Conservation (phyloP, 305 asterid genomes). For the Solanum chacoense region DNA sequence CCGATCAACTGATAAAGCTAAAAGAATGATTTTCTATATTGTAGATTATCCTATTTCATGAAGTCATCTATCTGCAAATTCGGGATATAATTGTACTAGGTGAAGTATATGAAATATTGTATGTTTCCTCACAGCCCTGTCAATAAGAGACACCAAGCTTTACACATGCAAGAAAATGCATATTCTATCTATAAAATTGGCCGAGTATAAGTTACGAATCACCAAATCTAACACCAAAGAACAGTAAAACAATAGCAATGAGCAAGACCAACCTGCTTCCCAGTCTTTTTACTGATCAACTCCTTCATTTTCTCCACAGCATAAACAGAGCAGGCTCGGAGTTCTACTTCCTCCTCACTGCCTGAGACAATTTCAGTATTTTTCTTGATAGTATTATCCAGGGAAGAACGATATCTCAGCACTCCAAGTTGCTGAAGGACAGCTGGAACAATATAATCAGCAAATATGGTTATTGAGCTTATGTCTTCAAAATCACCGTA, state of each 20-base stretch:
- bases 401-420: constrained; percentile 52
- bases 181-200: background rate
- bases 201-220: background rate
- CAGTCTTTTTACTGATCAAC: constrained; percentile 40
- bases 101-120: background rate
- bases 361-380: constrained; percentile 59
- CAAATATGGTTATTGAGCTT: constrained; percentile 76
- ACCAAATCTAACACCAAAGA: background rate
- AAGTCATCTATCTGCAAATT: background rate
- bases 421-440: constrained; percentile 89
- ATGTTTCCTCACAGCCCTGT: background rate
- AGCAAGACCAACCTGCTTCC: constrained; percentile 54
- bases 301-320: constrained; percentile 91
- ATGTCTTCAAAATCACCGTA: constrained; percentile 71
- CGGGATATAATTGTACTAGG: background rate
- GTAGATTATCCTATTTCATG: background rate
- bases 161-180: background rate
- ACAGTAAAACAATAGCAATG: background rate
- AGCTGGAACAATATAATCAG: constrained; percentile 92
- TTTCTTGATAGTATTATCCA: constrained; percentile 35
- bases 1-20: background rate
- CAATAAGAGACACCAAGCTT: background rate
- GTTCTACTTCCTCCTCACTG: constrained; percentile 92
- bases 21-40: background rate
- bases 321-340: constrained; percentile 78